Conservation (phyloP, 2,329 filamentous ascomycete species). For the Hymenoscyphus fructigenus region DNA sequence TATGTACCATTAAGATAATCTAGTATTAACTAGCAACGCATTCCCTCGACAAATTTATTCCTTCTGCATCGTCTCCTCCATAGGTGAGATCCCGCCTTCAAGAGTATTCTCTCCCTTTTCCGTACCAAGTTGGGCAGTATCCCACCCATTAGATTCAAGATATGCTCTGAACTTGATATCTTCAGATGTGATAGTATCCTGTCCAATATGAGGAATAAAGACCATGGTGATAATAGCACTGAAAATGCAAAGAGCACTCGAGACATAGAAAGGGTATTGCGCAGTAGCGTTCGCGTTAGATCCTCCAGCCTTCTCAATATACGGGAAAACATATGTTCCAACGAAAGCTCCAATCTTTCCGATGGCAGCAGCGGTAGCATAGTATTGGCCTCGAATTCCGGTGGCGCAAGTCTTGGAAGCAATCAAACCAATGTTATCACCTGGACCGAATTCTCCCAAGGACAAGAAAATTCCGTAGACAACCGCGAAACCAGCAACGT, state of each 20-base stretch:
- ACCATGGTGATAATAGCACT: conserved; percentile 66
- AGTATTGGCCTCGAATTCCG: conserved; percentile 78
- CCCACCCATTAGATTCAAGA: conserved; percentile 47
- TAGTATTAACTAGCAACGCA: background rate
- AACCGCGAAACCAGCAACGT: conserved; percentile 74
- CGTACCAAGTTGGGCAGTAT: conserved; percentile 14
- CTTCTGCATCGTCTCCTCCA: background rate
- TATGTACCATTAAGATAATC: background rate
- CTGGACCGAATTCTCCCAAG: conserved; percentile 79
- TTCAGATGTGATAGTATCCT: conserved; percentile 81
- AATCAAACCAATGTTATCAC: conserved; percentile 86
- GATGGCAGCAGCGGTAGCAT: conserved; percentile 68
- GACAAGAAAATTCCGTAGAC: conserved; percentile 78
- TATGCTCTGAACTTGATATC: conserved; percentile 74
- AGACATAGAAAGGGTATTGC: conserved; percentile 91
- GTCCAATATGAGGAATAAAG: conserved; percentile 72
- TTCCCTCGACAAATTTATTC: background rate
- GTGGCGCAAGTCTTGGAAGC: conserved; percentile 88
- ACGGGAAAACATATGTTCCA: conserved; percentile 78
- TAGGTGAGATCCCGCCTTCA: conserved; percentile 1
- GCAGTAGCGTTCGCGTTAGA: conserved; percentile 54
- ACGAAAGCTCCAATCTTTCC: conserved; percentile 84
- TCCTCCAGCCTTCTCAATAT: conserved; percentile 54
- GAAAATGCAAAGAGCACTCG: conserved; percentile 72
- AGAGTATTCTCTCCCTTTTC: conserved; percentile 8